Base-by-base conservation (phyloP, 805 yeast genomes). In the Candida quercuum region DNA sequence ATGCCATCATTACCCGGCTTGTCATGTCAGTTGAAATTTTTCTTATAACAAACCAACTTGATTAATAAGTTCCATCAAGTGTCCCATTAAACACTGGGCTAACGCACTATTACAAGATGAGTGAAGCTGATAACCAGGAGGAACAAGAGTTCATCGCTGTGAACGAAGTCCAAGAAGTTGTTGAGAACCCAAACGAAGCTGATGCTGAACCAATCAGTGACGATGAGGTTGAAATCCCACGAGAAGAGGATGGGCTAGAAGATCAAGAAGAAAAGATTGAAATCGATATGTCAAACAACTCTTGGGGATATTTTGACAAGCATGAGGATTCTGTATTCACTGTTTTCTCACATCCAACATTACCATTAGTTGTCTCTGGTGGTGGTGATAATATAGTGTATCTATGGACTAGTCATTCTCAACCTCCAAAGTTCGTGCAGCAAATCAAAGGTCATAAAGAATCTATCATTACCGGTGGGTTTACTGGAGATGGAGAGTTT, bases 301-400 rank as follows among this genome's bases (percentile, higher is more conserved):
- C 98, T 7, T 75, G 81, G 65, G 69, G 86, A 0, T 93, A 86
- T 60, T 93, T 93, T 59, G 99, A 93, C 57, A 72, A 74, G 48
- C 99, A 93, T 57, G 71, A 74, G 38, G 99, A 93, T 60, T 86
- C 96, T 3, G 75, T 91, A 4, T 91, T 84, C 61, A 70, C 84
- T 12, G 70, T 93, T n/a, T 76, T 85, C 35, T 66, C 79, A 6
- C 97, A 93, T 58, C 97, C 97, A 28, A 70, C 70, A 6, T 68
- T 88, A 42, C 97, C 97, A 14, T 60, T 82, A 59, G 93, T 86
- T 8, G 82, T 81, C n/a, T 74, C 91, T 17, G 99, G 99, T 22
- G 98, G 96, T 29, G 98, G 95, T 41, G 99, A 93, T 60, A 81
- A 91, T 59, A 68, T 76, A 19, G 96, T 89, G 2, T 86, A 77